Evolutionary conservation across 345 rosid species (phyloP).

Genomic region (Hypericum perforatum): DNA sequence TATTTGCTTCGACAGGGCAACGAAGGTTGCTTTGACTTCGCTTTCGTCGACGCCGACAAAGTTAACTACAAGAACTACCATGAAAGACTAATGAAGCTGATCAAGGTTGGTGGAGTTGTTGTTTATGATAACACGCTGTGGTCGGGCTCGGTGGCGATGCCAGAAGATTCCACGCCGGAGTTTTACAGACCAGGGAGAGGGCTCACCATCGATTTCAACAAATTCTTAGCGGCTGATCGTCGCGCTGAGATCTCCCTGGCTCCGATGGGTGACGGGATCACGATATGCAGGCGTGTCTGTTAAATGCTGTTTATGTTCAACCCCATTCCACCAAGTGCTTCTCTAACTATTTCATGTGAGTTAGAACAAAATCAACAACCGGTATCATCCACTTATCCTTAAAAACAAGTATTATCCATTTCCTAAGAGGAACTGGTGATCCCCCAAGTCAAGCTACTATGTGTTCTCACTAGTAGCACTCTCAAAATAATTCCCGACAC

Average conservation of each 20-base stretch:
- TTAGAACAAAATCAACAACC: background rate
- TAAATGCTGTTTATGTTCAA: background rate
- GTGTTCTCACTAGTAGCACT: no score
- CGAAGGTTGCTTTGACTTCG: slow-evolving; percentile 3
- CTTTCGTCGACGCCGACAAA: slow-evolving; percentile 4
- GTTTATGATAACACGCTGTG: slow-evolving; percentile 6
- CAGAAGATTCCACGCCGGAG: background rate
- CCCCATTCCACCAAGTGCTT: no score
- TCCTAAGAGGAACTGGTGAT: no score
- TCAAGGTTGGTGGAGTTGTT: slow-evolving; percentile 1
- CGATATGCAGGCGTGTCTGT: background rate
- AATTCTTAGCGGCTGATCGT: background rate
- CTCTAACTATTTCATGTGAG: background rate
- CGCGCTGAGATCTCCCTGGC: background rate
- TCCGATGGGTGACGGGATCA: background rate
- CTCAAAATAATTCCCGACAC: no score
- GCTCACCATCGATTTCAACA: background rate
- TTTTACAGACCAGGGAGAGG: no score
- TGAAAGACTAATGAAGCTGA: background rate
- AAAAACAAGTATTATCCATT: no score
- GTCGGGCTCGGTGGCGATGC: background rate
- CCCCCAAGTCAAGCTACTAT: no score
- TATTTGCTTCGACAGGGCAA: background rate
- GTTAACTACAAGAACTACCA: slow-evolving; percentile 2
- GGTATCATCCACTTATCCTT: background rate